Base-by-base conservation (phyloP, 495 filamentous ascomycete genomes). In the Rostrohypoxylon terebratum region DNA sequence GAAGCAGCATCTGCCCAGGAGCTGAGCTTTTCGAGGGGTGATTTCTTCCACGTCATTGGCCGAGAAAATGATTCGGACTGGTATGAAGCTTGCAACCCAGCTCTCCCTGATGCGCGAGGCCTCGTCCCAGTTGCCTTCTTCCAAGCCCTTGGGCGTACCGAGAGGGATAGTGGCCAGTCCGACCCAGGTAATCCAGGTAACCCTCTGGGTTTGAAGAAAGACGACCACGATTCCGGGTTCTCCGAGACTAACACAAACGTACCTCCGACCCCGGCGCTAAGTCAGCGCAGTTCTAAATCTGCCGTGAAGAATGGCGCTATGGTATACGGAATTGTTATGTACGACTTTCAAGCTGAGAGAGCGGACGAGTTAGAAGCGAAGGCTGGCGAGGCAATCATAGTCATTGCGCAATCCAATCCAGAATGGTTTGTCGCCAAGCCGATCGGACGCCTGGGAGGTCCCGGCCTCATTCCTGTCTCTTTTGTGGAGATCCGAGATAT, bases 401-500 rank as follows among this genome's bases (percentile, higher is more conserved):
- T 98, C 28, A 98, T 98, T 77, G 96, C 96, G 42, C 96, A 98
- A 80, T 98, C 96, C n/a, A 98, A 98, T 75, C 94, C 95, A 38
- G 96, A 99, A 79, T 99, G 96, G 96, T 99, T 98, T 75, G 96
- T 99, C 74, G 96, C 96, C 14, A 99, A 99, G 81, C 96, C 96
- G 6, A 99, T 98, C 76, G 94, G 95, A 59, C 87, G 96, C 72
- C 85, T 98, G 20, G 96, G 96, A 21, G 96, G 96, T 10, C 96
- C 96, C 0, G 96, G 96, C 33, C 82, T 99, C 72, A 98, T 99
- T 76, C 96, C 96, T 20, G 96, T 98, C 40, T 96, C 94, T 1
- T 99, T 97, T 77, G 93, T 98, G 64, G 96, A 99, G 81, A 94
- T 99, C 63, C 85, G 93, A 73, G 96, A 99, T 78, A 97, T 97